Evolutionary conservation across 192 early-diverging fungal genomes (phyloP).

Genomic region (Backusella luteola): DNA sequence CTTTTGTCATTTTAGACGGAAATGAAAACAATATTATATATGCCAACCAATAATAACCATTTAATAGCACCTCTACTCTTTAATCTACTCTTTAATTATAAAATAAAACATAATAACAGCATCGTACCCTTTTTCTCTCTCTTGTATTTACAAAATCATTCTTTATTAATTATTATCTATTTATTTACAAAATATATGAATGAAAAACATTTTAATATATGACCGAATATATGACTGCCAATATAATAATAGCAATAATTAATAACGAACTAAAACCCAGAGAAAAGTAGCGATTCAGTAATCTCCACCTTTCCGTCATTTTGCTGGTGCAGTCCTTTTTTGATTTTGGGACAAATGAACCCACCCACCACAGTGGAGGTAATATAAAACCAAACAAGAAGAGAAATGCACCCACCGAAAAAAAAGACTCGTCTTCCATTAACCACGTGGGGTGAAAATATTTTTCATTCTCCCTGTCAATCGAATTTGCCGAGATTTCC

Average conservation of each 20-base stretch:
- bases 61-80: background rate
- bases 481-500: background rate
- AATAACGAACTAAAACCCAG: constrained; percentile 25
- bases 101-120: background rate
- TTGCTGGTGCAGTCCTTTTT: background rate
- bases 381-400: constrained; percentile 26
- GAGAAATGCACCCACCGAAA: constrained; percentile 17
- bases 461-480: constrained; percentile 7
- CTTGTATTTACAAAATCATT: background rate
- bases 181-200: background rate
- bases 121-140: background rate
- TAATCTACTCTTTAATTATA: background rate
- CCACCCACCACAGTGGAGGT: constrained; percentile 28
- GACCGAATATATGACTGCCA: constrained; percentile 13
- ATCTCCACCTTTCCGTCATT: constrained; percentile 23
- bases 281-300: constrained; percentile 25
- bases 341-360: constrained; percentile 16
- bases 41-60: constrained; percentile 3
- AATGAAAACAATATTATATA: constrained; percentile 29
- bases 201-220: background rate
- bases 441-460: constrained; percentile 3
- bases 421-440: background rate
- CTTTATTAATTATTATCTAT: background rate
- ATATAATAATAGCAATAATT: constrained; percentile 20
- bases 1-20: constrained; percentile 18